Conservation (phyloP, 2,329 filamentous ascomycete genomes). For the Sarocladium strictum region DNA sequence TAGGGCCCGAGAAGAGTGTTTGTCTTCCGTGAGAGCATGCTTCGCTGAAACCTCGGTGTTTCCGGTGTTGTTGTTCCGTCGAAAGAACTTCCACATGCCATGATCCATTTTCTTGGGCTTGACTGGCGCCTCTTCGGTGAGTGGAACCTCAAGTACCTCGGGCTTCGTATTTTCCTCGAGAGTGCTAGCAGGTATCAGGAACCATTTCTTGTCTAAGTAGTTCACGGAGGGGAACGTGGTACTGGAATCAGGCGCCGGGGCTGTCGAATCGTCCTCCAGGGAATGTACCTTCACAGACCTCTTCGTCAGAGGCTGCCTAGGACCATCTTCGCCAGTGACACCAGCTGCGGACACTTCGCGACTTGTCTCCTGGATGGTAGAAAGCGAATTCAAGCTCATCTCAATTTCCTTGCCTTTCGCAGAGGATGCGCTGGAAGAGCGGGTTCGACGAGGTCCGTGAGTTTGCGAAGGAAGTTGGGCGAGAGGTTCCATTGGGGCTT, state of each 20-base stretch:
- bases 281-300: neutral
- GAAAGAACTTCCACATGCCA: neutral
- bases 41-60: neutral
- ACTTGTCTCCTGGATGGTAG: slow-evolving; percentile 4
- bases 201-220: slow-evolving; percentile 3
- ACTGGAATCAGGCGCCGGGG: neutral
- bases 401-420: slow-evolving; percentile 2
- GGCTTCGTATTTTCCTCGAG: slow-evolving; percentile 3
- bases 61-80: neutral
- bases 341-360: neutral
- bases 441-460: neutral
- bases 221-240: neutral
- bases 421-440: neutral
- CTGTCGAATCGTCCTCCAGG: neutral
- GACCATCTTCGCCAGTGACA: neutral
- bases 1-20: neutral
- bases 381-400: neutral
- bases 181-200: neutral
- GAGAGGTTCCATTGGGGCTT: neutral
- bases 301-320: neutral
- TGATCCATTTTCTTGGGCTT: neutral
- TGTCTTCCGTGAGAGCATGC: neutral
- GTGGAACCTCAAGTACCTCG: neutral
- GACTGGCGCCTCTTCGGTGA: neutral
- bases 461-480: neutral